Evolutionary conservation across 208 protist species (phyloP), one percentile per base, ranked within the genome.

Genomic region (Naegleria gruberi): DNA sequence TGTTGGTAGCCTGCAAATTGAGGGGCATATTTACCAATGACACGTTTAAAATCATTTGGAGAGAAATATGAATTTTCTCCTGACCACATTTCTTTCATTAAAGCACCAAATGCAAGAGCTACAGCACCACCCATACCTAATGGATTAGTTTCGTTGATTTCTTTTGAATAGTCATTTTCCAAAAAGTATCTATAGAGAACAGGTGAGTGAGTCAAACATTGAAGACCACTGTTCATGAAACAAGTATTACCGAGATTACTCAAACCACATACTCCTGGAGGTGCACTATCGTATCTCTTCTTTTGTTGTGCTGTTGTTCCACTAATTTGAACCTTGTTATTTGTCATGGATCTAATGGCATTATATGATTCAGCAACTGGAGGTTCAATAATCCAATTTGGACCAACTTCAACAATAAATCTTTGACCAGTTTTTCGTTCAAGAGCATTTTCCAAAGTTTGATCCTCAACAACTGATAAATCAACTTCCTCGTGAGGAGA

Each of bases 141-240:
- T 87, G 90, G 55, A 90, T 90, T 93, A 47, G 40, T 89, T 30
- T 95, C 91, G 43, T 95, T 95, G 74, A 95, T 91, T 30, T 93
- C 91, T 8, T 90, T 91, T 4, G 94, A 86, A 90, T 96, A 98
- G 30, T 92, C 91, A 84, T 94, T 93, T 23, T 82, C 89, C 26
- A 97, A 45, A 93, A 99, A 98, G 81, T 98, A 99, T 51, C 93
- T 55, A 15, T 92, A 94, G 30, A 99, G 87, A 40, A 83, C 43
- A 17, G 55, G 77, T 41, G 91, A 93, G 55, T 95, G 84, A 41
- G 91, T 94, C 15, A 97, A 90, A 89, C 95, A 97, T 89, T 97
- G 96, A 40, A 97, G 17, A 10, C 93, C 92, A 23, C 91, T 92
- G 90, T 97, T 97, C 95, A 97, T 97, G 84, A 96, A 97, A 84